These are phyloP conservation scores for Aspergillus sp. DNA, from an alignment of 2,329 filamentous ascomycete species.

Conservation along the genomic window DNA sequence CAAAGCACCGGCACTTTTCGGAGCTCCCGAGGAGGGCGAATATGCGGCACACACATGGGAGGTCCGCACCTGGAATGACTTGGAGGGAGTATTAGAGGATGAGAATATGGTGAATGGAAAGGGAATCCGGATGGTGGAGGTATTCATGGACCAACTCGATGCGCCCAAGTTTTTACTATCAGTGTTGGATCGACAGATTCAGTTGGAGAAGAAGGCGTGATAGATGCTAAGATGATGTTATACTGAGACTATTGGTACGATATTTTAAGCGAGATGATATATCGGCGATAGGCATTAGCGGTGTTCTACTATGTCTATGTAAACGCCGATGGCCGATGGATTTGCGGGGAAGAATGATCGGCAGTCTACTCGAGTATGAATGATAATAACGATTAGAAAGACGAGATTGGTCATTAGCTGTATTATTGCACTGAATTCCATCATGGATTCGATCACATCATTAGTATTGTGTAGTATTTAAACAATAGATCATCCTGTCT, in stretches of 20 bases:
- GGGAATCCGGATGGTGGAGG: conserved; percentile 39
- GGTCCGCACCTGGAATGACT: conserved; percentile 43
- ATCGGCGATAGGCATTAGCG: no score
- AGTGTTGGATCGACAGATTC: conserved; percentile 26
- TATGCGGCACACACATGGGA: conserved; percentile 34
- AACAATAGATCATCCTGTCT: no score
- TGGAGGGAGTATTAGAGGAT: conserved; percentile 36
- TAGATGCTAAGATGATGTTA: not conserved
- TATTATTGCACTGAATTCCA: no score
- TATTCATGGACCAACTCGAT: conserved; percentile 37
- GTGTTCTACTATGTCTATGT: no score
- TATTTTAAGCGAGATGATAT: not conserved
- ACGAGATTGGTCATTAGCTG: no score
- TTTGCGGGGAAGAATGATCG: no score
- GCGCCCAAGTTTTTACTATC: conserved; percentile 27
- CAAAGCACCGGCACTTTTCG: conserved; percentile 46
- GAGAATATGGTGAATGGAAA: conserved; percentile 32
- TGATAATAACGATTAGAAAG: no score
- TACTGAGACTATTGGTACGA: no score
- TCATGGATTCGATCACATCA: no score
- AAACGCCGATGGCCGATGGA: no score
- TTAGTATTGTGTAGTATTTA: no score
- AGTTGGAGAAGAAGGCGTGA: conserved; percentile 16
- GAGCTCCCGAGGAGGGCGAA: conserved; percentile 32
- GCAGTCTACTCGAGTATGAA: no score